These are phyloP conservation scores for Daldinia childiae DNA, from an alignment of 495 filamentous ascomycete species.

Conservation along the genomic window DNA sequence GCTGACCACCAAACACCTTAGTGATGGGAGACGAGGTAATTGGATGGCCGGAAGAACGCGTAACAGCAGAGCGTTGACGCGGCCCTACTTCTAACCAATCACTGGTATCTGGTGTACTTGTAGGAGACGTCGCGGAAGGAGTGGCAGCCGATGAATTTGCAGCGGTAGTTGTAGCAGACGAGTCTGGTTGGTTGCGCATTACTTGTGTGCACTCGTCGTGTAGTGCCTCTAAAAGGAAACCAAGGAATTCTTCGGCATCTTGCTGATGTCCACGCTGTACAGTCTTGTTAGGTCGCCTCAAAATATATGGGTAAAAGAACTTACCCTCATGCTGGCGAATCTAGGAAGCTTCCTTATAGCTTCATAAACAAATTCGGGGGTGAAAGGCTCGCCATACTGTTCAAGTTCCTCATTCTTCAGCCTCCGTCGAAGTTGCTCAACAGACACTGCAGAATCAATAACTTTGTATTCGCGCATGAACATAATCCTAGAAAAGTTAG, in stretches of 20 bases:
- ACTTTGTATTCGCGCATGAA: conserved; percentile 94
- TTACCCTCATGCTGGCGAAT: conserved; percentile 89
- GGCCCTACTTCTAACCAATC: conserved; percentile 96
- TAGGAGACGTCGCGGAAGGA: conserved; percentile 51
- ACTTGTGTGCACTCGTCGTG: conserved; percentile 90
- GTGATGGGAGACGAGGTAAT: conserved; percentile 82
- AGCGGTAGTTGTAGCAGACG: conserved; percentile 53
- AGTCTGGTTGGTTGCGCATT: conserved; percentile 63
- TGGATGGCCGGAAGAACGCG: conserved; percentile 83
- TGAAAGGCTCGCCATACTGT: conserved; percentile 89
- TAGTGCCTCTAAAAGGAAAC: conserved; percentile 89
- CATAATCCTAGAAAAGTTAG: conserved; percentile 73
- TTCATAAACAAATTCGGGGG: conserved; percentile 94
- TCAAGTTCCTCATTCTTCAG: conserved; percentile 86
- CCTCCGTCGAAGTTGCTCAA: conserved; percentile 74
- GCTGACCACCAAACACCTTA: conserved; percentile 92
- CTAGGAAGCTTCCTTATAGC: conserved; percentile 85
- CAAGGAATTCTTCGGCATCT: conserved; percentile 97
- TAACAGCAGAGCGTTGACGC: conserved; percentile 86
- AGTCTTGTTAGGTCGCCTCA: conserved; percentile 44
- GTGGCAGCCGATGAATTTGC: conserved; percentile 51
- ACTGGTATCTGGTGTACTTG: conserved; percentile 55
- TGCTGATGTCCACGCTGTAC: conserved; percentile 89
- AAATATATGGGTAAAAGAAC: conserved; percentile 39
- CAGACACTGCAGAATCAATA: conserved; percentile 78